A percentile compares a stretch with the other conserved stretches of the same genome.
Conservation (phyloP, 1,284 basidiomycete genomes). For the Uromyces viciae-fabae region DNA sequence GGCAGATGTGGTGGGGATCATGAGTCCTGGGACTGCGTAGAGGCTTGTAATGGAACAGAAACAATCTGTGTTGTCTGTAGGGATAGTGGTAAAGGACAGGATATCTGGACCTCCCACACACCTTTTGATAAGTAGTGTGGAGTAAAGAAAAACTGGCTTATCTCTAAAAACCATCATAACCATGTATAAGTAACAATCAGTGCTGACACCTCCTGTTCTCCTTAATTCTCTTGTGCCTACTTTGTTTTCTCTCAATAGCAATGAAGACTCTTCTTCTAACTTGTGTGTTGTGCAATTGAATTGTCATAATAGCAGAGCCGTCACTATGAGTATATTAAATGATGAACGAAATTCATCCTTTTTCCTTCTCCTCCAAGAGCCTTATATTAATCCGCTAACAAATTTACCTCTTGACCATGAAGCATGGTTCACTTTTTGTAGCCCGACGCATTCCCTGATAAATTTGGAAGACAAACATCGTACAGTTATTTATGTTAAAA, state of each 20-base stretch:
- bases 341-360: not conserved
- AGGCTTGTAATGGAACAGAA: not conserved
- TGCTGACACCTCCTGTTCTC: not conserved
- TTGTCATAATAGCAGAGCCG: not conserved
- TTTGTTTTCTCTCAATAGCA: not conserved
- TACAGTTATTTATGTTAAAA: not conserved
- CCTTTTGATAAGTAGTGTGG: constrained; percentile 7
- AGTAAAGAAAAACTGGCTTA: not conserved
- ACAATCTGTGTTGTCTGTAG: not conserved
- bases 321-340: not conserved
- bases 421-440: constrained; percentile 1
- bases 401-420: not conserved
- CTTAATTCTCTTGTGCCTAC: not conserved
- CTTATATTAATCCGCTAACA: not conserved
- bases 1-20: not conserved
- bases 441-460: not conserved
- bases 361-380: not conserved
- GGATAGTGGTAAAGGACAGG: not conserved
- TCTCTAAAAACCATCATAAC: not conserved
- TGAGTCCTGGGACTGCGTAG: not conserved
- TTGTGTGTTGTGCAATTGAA: constrained; percentile 8
- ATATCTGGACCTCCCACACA: not conserved
- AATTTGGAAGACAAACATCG: not conserved
- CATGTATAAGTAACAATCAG: not conserved
- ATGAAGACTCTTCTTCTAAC: not conserved